Conservation (phyloP, 2,329 filamentous ascomycete species). For the Colletotrichum tropicicola region DNA sequence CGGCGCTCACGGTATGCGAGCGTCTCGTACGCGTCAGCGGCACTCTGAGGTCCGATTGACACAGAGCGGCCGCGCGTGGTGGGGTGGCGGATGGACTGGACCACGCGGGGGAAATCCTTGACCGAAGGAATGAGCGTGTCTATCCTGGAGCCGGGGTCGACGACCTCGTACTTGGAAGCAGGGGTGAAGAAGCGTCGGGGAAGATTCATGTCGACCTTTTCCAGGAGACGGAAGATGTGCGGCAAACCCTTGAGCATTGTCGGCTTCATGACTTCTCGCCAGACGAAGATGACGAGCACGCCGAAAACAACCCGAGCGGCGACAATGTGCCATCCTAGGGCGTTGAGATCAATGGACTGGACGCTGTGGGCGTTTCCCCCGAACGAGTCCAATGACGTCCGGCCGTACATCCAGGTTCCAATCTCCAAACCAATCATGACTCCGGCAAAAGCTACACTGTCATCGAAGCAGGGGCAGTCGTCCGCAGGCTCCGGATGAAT, state of each 20-base stretch:
- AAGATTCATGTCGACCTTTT: slow-evolving; percentile 79
- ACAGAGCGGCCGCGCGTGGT: slow-evolving; percentile 77
- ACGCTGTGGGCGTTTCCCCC: slow-evolving; percentile 52
- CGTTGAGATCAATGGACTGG: slow-evolving; percentile 71
- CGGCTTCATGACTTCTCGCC: slow-evolving; percentile 92
- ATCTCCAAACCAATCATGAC: slow-evolving; percentile 87
- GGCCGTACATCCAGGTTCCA: slow-evolving; percentile 84
- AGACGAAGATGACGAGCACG: slow-evolving; percentile 84
- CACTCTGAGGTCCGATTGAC: slow-evolving; percentile 92
- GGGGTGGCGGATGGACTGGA: slow-evolving; percentile 84
- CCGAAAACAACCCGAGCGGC: slow-evolving; percentile 78
- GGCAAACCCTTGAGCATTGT: slow-evolving; percentile 80
- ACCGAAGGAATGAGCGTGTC: slow-evolving; percentile 92
- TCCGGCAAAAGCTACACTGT: slow-evolving; percentile 91
- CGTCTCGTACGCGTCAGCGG: slow-evolving; percentile 95
- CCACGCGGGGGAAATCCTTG: slow-evolving; percentile 84
- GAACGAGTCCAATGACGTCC: slow-evolving; percentile 56
- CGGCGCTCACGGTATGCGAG: slow-evolving; percentile 84
- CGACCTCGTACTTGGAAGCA: slow-evolving; percentile 88
- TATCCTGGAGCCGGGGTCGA: slow-evolving; percentile 72
- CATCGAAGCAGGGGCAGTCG: slow-evolving; percentile 96
- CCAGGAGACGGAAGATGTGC: slow-evolving; percentile 86
- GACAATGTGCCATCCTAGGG: slow-evolving; percentile 72
- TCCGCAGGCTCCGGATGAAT: slow-evolving; percentile 96
- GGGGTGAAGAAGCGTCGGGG: slow-evolving; percentile 92